These are phyloP conservation scores for Mortierella sp. DNA, from an alignment of 371 early-diverging fungal species.

Conservation along the genomic window DNA sequence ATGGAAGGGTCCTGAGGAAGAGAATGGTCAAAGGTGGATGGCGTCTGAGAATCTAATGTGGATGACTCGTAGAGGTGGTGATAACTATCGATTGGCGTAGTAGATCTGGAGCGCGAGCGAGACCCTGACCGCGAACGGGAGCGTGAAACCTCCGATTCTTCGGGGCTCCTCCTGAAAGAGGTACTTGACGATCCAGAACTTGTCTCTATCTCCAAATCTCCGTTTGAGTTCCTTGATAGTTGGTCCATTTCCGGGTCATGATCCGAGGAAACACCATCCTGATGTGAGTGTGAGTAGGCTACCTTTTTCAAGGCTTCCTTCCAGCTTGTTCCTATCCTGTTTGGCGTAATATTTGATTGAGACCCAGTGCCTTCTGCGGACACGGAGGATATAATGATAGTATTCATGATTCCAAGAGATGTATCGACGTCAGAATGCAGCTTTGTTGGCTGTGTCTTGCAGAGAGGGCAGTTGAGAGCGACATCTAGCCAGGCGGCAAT, in stretches of 20 bases:
- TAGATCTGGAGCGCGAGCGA: constrained; percentile 31
- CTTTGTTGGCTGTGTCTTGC: constrained; percentile 56
- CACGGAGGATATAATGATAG: constrained; percentile 19
- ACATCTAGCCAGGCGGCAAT: constrained; percentile 72
- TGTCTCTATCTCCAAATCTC: neutral
- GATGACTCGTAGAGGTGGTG: constrained; percentile 24
- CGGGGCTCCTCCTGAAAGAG: neutral
- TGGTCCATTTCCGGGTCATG: neutral
- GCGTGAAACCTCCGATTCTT: neutral
- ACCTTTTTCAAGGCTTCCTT: neutral
- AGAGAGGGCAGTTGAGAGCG: constrained; percentile 67
- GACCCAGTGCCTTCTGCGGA: neutral
- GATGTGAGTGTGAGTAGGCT: neutral
- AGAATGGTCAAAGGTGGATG: neutral
- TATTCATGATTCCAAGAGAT: constrained; percentile 27
- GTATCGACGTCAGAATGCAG: constrained; percentile 51
- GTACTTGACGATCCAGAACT: neutral
- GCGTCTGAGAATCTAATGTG: neutral
- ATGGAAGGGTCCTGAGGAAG: neutral
- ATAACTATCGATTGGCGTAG: constrained; percentile 49
- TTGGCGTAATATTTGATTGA: neutral
- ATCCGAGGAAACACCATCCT: neutral
- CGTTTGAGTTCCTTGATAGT: neutral
- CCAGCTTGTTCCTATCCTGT: neutral
- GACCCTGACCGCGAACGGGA: constrained; percentile 23